These are phyloP conservation scores for Colletotrichum gigasporum DNA, from an alignment of 2,329 filamentous ascomycete genomes.

Conservation along the genomic window DNA sequence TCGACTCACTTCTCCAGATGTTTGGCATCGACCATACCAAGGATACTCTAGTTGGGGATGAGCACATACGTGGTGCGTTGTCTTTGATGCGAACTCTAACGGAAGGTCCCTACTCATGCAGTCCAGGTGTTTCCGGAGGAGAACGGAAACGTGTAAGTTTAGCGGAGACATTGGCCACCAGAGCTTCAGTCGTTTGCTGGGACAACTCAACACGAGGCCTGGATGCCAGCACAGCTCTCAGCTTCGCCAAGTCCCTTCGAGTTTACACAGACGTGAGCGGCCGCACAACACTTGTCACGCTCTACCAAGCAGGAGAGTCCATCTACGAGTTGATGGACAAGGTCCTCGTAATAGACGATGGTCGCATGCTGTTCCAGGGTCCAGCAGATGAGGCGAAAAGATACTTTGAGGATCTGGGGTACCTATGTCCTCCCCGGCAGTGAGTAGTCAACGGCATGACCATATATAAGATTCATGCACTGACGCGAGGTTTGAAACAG, in stretches of 20 bases:
- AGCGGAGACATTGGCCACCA: slow-evolving; percentile 79
- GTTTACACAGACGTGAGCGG: slow-evolving; percentile 82
- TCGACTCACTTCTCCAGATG: slow-evolving; percentile 77
- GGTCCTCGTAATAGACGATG: slow-evolving; percentile 79
- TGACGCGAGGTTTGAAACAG: slow-evolving; percentile 53
- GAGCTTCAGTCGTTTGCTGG: slow-evolving; percentile 79
- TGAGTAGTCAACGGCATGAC: slow-evolving; percentile 53
- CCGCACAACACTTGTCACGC: slow-evolving; percentile 56
- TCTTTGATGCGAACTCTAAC: background rate
- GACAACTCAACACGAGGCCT: slow-evolving; percentile 85
- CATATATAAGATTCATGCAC: slow-evolving; percentile 55
- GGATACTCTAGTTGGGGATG: slow-evolving; percentile 80
- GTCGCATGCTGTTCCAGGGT: slow-evolving; percentile 80
- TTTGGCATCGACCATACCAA: slow-evolving; percentile 82
- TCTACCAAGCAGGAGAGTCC: slow-evolving; percentile 54
- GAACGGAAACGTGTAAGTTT: slow-evolving; percentile 85
- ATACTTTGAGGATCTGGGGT: slow-evolving; percentile 83
- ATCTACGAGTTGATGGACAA: slow-evolving; percentile 74
- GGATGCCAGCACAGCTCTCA: slow-evolving; percentile 80
- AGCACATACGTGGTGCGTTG: slow-evolving; percentile 67
- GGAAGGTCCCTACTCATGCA: accelerated
- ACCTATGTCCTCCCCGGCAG: slow-evolving; percentile 56
- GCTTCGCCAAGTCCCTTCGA: slow-evolving; percentile 76
- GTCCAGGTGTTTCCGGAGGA: slow-evolving; percentile 72
- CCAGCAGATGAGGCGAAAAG: slow-evolving; percentile 71